A percentile compares a stretch with the other conserved stretches of the same genome.
Evolutionary conservation across 1,139 yeast genomes (phyloP).

Genomic region (Candida sp.): DNA sequence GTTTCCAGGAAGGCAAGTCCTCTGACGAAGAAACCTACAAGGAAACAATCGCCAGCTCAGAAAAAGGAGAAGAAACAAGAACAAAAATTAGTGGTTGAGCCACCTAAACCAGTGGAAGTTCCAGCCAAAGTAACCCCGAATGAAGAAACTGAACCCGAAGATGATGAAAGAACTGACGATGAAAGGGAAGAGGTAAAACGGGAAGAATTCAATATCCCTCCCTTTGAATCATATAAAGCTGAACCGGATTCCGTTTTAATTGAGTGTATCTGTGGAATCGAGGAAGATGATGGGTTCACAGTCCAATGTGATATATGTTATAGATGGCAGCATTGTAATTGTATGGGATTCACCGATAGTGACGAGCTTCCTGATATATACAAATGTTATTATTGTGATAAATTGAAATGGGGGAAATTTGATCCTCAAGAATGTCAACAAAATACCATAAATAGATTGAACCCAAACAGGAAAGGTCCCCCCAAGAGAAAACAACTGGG

Average conservation of each 20-base stretch:
- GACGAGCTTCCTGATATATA: constrained; percentile 77
- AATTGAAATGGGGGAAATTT: constrained; percentile 48
- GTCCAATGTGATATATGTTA: constrained; percentile 90
- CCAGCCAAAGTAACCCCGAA: not conserved
- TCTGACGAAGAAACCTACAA: not conserved
- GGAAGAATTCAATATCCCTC: constrained; percentile 19
- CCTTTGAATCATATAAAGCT: constrained; percentile 49
- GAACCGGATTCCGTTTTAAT: constrained; percentile 82
- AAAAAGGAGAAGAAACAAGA: not conserved
- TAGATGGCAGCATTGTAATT: constrained; percentile 93
- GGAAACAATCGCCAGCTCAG: not conserved
- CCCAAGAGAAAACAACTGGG: constrained; percentile 27
- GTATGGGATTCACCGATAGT: constrained; percentile 74
- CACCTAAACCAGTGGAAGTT: not conserved
- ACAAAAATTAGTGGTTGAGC: not conserved
- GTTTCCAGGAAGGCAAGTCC: not conserved
- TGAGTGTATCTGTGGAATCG: constrained; percentile 85
- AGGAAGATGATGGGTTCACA: constrained; percentile 94
- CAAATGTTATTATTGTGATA: constrained; percentile 77
- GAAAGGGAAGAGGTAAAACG: constrained; percentile 3
- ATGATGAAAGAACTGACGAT: constrained; percentile 2
- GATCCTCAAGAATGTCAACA: constrained; percentile 36
- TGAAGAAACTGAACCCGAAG: constrained; percentile 4
- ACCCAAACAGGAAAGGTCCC: not conserved
- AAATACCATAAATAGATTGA: constrained; percentile 33